Evolutionary conservation across 441 rosid species (phyloP), one percentile per base, ranked within the genome.

Genomic region (Erodium moschatum): DNA sequence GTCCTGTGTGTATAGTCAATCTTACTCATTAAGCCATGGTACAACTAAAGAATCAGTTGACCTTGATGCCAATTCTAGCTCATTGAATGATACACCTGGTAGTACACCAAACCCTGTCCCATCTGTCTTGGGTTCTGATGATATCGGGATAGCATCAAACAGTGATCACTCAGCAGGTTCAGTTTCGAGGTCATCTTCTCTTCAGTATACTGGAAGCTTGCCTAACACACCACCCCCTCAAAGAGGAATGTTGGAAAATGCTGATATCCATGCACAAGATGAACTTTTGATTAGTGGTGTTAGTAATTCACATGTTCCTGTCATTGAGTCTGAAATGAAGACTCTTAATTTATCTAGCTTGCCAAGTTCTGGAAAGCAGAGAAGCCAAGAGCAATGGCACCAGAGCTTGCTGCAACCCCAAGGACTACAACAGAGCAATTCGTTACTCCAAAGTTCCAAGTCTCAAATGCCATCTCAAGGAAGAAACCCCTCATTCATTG

Each of bases 1-100:
- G 12, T 81, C 85, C 54, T 80, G 75, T 74, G 72, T 78, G 33
- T 73, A 74, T 80, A 82, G 81, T 70, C 80, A 72, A 69, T 74
- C 81, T 69, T 79, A 72, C 65, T 76, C 83, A 66, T 78, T 74
- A 66, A 78, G 72, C 72, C 73, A 76, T 67, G 81, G 80, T 68
- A 68, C 79, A 62, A 76, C 74, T 58, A 78, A 73, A 50, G 77
- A 69, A 66, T 79, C 70, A 18, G 77, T 67, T 66, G 82, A 78
- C 33, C 64, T 16, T 70, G 81, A 48, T 71, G 46, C 72, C 65
- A 74, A 40, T 72, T 74, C 75, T 11, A 78, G 75, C 82, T 77
- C 75, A 42, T 69, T 81, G 74, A 77, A 65, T 69, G 69, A 74
- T 69, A 67, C 60, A 64, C 38, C 69, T 67, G 35, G 24, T 61